Evolutionary conservation across 352 stramenopile genomes (phyloP).

Genomic region (Phytophthora colocasiae): DNA sequence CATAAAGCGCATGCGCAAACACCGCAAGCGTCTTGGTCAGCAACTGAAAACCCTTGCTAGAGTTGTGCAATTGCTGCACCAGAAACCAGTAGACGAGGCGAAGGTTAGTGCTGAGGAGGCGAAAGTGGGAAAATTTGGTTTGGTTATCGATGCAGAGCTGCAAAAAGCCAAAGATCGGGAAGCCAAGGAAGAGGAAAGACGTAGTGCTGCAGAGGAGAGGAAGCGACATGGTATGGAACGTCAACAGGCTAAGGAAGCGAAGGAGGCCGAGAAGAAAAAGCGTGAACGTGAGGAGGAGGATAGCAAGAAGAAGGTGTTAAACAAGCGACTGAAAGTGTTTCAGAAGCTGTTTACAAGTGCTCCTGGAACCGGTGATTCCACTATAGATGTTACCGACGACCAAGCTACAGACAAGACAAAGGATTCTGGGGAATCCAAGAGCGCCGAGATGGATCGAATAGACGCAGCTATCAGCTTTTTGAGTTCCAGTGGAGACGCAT

Average conservation of each 20-base stretch:
- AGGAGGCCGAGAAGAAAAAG: constrained; percentile 71
- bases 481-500: constrained; percentile 2
- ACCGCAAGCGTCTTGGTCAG: constrained; percentile 76
- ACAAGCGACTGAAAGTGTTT: constrained; percentile 73
- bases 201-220: constrained; percentile 59
- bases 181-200: constrained; percentile 70
- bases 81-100: constrained; percentile 72
- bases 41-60: constrained; percentile 76
- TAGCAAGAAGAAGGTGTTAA: constrained; percentile 30
- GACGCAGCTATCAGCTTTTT: constrained; percentile 48
- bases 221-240: constrained; percentile 62
- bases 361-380: constrained; percentile 16
- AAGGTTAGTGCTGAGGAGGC: constrained; percentile 85
- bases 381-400: constrained; percentile 31
- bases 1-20: constrained; percentile 82
- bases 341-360: constrained; percentile 59
- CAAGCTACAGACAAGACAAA: constrained; percentile 6
- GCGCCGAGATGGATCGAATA: constrained; percentile 59
- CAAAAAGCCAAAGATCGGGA: constrained; percentile 63
- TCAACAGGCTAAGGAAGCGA: constrained; percentile 72
- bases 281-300: constrained; percentile 57
- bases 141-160: constrained; percentile 66
- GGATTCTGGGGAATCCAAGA: constrained; percentile 17
- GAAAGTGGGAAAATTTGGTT: constrained; percentile 82
- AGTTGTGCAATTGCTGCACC: constrained; percentile 73